phyloP scores from a whole-genome alignment of 2,329 filamentous ascomycete genomes.

The Pseudodiploospora longispora region DNA sequence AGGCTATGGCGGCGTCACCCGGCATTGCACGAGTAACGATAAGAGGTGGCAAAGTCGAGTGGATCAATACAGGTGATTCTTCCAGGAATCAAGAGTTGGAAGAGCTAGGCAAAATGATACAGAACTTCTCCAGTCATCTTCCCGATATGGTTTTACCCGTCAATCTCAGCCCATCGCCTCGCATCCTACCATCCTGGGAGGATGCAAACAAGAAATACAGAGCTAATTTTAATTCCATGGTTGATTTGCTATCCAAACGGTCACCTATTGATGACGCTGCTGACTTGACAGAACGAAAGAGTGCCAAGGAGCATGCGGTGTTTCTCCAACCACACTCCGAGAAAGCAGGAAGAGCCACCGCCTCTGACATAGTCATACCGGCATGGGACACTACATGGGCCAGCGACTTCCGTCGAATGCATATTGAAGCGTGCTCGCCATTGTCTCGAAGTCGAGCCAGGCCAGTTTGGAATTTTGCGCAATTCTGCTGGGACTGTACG shows the following conservation, averaged over 20 bases:
- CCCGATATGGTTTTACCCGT: constrained; percentile 81
- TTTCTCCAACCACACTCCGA: neutral
- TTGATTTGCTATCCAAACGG: constrained; percentile 21
- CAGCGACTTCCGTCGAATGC: constrained; percentile 32
- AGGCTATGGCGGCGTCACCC: constrained; percentile 29
- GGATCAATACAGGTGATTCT: constrained; percentile 26
- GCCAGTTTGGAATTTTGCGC: constrained; percentile 54
- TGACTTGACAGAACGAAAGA: neutral
- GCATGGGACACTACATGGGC: constrained; percentile 7
- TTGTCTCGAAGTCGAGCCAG: constrained; percentile 51
- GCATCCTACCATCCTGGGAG: constrained; percentile 50
- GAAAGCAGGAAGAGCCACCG: neutral
- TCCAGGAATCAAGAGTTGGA: constrained; percentile 30
- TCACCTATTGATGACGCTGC: constrained; percentile 9
- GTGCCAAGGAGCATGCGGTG: neutral
- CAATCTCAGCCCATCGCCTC: constrained; percentile 51
- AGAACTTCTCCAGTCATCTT: constrained; percentile 61
- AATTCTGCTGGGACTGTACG: constrained; percentile 57
- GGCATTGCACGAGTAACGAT: constrained; percentile 48
- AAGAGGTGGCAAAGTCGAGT: constrained; percentile 50
- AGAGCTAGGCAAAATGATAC: constrained; percentile 56
- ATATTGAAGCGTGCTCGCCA: constrained; percentile 49
- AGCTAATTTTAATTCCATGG: constrained; percentile 19
- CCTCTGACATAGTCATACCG: neutral
- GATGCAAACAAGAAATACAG: constrained; percentile 28